Evolutionary conservation across 2,329 filamentous ascomycete species (phyloP).

Genomic region (Metarhizium sp.): DNA sequence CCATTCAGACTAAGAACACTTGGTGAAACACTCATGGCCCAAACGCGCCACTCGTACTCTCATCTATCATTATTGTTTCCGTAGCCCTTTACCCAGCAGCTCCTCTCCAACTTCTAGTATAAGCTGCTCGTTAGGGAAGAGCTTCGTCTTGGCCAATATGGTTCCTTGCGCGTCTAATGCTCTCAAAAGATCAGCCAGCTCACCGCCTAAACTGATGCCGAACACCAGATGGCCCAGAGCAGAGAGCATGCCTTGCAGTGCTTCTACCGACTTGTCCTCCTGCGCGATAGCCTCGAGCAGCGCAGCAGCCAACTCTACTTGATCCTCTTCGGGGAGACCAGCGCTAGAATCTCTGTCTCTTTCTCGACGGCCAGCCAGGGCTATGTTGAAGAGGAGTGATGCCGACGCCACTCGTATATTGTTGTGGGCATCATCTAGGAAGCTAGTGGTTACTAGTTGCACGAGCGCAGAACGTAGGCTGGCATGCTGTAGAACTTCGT

Average conservation of each 20-base stretch:
- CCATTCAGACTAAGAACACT: background rate
- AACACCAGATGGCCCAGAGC: slow-evolving; percentile 71
- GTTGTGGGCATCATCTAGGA: slow-evolving; percentile 66
- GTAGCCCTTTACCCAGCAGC: slow-evolving; percentile 41
- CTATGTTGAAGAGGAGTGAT: slow-evolving; percentile 75
- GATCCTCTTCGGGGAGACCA: slow-evolving; percentile 55
- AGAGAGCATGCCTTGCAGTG: slow-evolving; percentile 65
- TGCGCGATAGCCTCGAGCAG: slow-evolving; percentile 62
- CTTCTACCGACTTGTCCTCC: slow-evolving; percentile 56
- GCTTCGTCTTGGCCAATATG: slow-evolving; percentile 46
- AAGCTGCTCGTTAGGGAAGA: slow-evolving; percentile 48
- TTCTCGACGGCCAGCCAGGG: slow-evolving; percentile 57
- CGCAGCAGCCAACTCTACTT: slow-evolving; percentile 74
- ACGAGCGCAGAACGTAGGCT: slow-evolving; percentile 50
- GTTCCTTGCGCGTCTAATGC: slow-evolving; percentile 65
- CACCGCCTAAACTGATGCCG: slow-evolving; percentile 57
- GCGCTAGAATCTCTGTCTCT: slow-evolving; percentile 49
- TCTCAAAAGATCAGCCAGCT: slow-evolving; percentile 69
- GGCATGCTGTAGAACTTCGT: slow-evolving; percentile 46
- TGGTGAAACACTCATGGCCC: background rate
- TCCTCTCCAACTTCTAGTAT: slow-evolving; percentile 44
- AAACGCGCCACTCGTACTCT: background rate
- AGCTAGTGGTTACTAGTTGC: slow-evolving; percentile 62
- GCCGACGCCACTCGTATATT: slow-evolving; percentile 75
- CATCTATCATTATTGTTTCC: slow-evolving; percentile 17